Percentiles rank a stretch among this genome's conserved stretches.
phyloP scores from a whole-genome alignment of 2,329 filamentous ascomycete species.

The Fusarium sp. region DNA sequence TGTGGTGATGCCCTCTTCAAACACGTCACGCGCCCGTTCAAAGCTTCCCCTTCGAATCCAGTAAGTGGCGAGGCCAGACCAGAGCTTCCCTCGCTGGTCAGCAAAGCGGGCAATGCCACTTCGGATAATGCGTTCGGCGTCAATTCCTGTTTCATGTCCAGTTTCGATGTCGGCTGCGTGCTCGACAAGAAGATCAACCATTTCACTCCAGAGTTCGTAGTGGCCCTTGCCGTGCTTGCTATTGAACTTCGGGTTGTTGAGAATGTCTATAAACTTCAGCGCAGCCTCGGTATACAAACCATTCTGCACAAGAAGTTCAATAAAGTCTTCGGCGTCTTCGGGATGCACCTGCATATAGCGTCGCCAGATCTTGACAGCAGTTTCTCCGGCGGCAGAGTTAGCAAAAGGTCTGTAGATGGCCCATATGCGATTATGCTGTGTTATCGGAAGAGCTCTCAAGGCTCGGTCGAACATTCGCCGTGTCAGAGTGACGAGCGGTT shows the following conservation, averaged over 20 bases:
- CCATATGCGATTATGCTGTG: slow-evolving; percentile 97
- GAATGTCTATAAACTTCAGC: slow-evolving; percentile 88
- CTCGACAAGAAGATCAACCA: slow-evolving; percentile 93
- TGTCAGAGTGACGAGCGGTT: slow-evolving; percentile 90
- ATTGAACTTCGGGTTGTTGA: slow-evolving; percentile 90
- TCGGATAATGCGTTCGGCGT: slow-evolving; percentile 91
- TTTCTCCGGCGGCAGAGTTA: slow-evolving; percentile 88
- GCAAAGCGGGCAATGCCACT: slow-evolving; percentile 92
- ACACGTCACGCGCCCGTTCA: slow-evolving; percentile 90
- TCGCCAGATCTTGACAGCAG: slow-evolving; percentile 92
- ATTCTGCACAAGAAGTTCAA: slow-evolving; percentile 85
- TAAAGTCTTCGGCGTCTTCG: slow-evolving; percentile 94
- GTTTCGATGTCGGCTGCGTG: slow-evolving; percentile 89
- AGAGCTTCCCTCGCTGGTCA: slow-evolving; percentile 93
- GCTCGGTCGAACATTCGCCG: slow-evolving; percentile 92
- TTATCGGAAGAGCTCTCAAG: slow-evolving; percentile 89
- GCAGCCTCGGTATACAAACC: slow-evolving; percentile 91
- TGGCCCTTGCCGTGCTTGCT: slow-evolving; percentile 95
- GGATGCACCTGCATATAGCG: slow-evolving; percentile 98
- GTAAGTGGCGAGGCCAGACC: slow-evolving; percentile 94
- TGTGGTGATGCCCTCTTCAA: slow-evolving; percentile 95
- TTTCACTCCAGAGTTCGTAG: slow-evolving; percentile 97
- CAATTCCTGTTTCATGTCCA: slow-evolving; percentile 82
- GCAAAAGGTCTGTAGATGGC: slow-evolving; percentile 90
- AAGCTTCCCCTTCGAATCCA: slow-evolving; percentile 95